Conservation (phyloP, 768 basidiomycete genomes). For the Lactifluus volemus region DNA sequence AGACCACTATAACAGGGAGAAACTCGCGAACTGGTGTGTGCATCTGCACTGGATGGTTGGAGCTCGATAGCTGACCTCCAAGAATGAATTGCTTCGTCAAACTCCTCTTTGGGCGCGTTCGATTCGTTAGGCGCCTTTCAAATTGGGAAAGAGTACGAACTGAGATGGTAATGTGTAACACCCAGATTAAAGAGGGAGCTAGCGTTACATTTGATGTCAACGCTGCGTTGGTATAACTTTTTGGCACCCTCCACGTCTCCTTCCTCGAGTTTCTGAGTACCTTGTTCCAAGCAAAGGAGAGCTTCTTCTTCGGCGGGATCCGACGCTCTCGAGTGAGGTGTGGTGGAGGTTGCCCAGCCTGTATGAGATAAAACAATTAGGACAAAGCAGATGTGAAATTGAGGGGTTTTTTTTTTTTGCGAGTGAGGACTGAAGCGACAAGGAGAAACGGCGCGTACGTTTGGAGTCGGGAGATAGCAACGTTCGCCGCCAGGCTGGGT, state of each 20-base stretch:
- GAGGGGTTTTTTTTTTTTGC: too few species aligned
- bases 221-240: conserved; percentile 65
- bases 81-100: conserved; percentile 72
- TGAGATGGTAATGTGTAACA: conserved; percentile 84
- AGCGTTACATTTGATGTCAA: conserved; percentile 70
- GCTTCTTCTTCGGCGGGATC: conserved; percentile 82
- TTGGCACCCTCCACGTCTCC: conserved; percentile 79
- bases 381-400: conserved; percentile 16
- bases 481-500: not conserved
- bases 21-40: conserved; percentile 66
- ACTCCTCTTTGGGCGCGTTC: conserved; percentile 53
- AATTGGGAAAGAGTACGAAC: conserved; percentile 35
- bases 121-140: not conserved
- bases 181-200: conserved; percentile 83
- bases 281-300: conserved; percentile 69
- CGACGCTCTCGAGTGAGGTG: conserved; percentile 69
- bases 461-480: not conserved
- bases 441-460: conserved; percentile 7
- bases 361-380: conserved; percentile 19
- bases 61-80: conserved; percentile 81
- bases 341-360: conserved; percentile 80
- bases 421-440: not conserved
- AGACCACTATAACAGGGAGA: conserved; percentile 11
- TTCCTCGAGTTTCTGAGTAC: conserved; percentile 77
- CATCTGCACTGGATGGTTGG: conserved; percentile 77